Base-by-base conservation (phyloP, 768 basidiomycete genomes). In the Leucogyrophana mollusca region DNA sequence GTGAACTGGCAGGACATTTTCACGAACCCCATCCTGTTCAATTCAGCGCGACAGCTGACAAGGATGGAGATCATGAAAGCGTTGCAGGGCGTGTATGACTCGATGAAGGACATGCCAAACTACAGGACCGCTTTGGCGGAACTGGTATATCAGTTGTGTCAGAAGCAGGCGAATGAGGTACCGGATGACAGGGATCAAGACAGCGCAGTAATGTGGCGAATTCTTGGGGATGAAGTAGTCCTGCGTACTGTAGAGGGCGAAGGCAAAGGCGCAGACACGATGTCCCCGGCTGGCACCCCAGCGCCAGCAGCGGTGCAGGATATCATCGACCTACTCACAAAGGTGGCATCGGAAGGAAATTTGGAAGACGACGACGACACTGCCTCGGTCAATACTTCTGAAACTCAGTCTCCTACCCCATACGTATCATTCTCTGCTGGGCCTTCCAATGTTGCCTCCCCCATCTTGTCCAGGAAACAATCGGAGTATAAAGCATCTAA, bases 211-310 rank as follows among this genome's bases (percentile, higher is more conserved):
- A 56, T 66, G 48, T 87, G 84, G 79, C 73, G 72, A 34, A 75
- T 88, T 37, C 63, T 88, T 4, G 85, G 79, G 4, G 83, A 89
- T 49, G 87, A 87, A 62, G 70, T 82, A 17, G 85, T 87, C 4
- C 59, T 79, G 36, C 72, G 79, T 40, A 70, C 67, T 25, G 72
- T 73, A 9, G 82, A 81, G 56, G 60, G 48, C 17, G 58, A 62
- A 11, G 47, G 51, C 2, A 62, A 58, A 3, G 61, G 53, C 11
- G 57, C 50, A 35, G 33, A 21, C 60, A 49, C 4, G 53, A 55
- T 6, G 33, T 25, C n/a, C 34, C 25, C 27, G 44, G 45, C 43
- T 43, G 47, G 11, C 37, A 33, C 35, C 62, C 66, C 52, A 23
- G 24, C 36, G 8, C 58, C 54, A 34, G 35, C 61, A 11, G 45